Percentiles rank a stretch among this genome's conserved stretches.
Evolutionary conservation across 176 grass and related monocot genomes (phyloP).

Genomic region (Cenchrus purpureus): DNA sequence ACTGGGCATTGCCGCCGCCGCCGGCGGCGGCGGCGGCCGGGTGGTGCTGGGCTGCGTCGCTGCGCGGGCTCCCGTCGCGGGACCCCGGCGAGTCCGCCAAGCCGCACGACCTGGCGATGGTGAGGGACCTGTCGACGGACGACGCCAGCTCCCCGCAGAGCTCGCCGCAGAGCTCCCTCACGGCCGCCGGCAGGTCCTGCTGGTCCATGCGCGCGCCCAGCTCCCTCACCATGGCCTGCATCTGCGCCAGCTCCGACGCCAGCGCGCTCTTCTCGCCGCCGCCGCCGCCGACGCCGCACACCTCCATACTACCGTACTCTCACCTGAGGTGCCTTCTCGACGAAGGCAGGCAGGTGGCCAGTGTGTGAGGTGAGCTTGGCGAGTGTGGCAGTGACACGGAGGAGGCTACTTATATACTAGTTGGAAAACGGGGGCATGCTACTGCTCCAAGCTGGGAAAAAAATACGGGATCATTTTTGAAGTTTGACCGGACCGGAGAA

Average conservation of each 20-base stretch:
- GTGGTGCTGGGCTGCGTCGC: constrained; percentile 37
- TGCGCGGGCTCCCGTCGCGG: constrained; percentile 18
- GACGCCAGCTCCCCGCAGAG: constrained; percentile 37
- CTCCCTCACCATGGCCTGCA: constrained; percentile 60
- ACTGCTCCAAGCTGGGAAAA: neutral
- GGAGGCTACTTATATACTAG: constrained; percentile 9
- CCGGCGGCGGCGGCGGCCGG: neutral
- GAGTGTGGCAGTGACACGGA: constrained; percentile 3
- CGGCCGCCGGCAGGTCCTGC: neutral
- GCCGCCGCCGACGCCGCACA: neutral
- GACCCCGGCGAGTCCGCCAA: constrained; percentile 36
- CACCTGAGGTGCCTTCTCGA: neutral
- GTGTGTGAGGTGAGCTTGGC: neutral
- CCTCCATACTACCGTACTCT: neutral
- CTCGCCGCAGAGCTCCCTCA: constrained; percentile 39
- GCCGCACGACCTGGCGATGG: constrained; percentile 37
- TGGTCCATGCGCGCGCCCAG: constrained; percentile 55
- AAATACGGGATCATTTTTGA: neutral
- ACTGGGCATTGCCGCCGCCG: constrained; percentile 37
- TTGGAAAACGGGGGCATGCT: neutral
- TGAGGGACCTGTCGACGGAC: constrained; percentile 61
- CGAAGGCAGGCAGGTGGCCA: neutral
- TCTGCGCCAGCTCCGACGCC: constrained; percentile 58
- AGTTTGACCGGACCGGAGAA: constrained; percentile 49
- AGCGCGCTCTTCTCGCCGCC: constrained; percentile 38